Evolutionary conservation across 2,329 filamentous ascomycete species (phyloP).

Genomic region (Claviceps fusiformis): DNA sequence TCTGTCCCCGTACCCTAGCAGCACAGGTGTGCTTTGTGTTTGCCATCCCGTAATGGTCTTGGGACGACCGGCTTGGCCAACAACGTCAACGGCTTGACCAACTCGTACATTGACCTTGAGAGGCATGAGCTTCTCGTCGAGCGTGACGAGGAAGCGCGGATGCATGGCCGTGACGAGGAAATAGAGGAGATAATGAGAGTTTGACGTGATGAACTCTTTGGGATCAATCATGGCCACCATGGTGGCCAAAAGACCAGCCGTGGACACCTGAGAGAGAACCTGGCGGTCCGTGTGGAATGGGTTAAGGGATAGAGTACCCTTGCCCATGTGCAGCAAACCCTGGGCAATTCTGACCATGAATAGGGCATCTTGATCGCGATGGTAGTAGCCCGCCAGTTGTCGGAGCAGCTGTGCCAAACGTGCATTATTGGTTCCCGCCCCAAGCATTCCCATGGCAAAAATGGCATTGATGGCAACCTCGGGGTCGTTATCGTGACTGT

Average conservation of each 20-base stretch:
- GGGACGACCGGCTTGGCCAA: conserved; percentile 88
- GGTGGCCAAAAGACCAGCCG: conserved; percentile 78
- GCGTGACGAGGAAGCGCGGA: conserved; percentile 87
- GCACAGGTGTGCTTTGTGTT: conserved; percentile 95
- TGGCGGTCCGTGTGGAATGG: conserved; percentile 99
- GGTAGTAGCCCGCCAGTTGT: conserved; percentile 95
- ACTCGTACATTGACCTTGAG: conserved; percentile 93
- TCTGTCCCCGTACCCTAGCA: conserved; percentile 87
- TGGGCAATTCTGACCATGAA: conserved; percentile 99
- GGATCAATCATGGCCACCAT: conserved; percentile 90
- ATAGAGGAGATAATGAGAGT: conserved; percentile 86
- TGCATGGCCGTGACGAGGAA: conserved; percentile 95
- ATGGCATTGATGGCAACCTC: conserved; percentile 98
- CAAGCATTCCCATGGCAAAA: conserved; percentile 95
- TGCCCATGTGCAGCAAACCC: conserved; percentile 96
- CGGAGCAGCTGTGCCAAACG: conserved; percentile 85
- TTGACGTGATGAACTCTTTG: conserved; percentile 61
- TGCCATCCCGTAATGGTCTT: conserved; percentile 99
- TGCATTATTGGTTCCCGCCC: conserved; percentile 95
- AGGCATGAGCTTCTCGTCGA: conserved; percentile 89
- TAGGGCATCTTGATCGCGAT: conserved; percentile 85
- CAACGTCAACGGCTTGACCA: conserved; percentile 94
- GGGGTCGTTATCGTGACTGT: conserved; percentile 97
- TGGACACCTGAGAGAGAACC: conserved; percentile 81
- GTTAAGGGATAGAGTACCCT: conserved; percentile 88